A percentile compares a stretch with the other conserved stretches of the same genome.
These are phyloP conservation scores for Tuber indicum DNA, from an alignment of 495 filamentous ascomycete species.

Conservation along the genomic window DNA sequence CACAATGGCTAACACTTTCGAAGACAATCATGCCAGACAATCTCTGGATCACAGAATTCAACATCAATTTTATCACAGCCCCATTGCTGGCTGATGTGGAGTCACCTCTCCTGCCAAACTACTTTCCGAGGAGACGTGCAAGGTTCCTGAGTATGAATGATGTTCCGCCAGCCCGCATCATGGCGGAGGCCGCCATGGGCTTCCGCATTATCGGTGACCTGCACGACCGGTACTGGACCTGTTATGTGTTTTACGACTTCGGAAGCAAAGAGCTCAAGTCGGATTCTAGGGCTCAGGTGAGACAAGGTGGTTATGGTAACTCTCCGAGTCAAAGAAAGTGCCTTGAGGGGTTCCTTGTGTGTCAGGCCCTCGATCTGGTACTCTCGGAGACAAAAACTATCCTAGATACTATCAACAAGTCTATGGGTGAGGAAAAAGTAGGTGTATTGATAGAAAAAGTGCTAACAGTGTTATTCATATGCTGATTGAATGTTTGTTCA, in stretches of 20 bases:
- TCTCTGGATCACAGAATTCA: conserved; percentile 7
- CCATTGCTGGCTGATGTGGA: neutral
- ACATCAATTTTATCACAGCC: neutral
- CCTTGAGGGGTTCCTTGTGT: no score
- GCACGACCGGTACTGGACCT: neutral
- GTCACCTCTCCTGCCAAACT: neutral
- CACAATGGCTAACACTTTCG: neutral
- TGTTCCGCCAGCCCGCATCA: neutral
- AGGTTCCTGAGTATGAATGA: neutral
- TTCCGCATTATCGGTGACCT: conserved; percentile 7
- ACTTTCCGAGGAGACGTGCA: neutral
- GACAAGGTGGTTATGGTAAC: neutral
- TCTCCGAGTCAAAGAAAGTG: no score
- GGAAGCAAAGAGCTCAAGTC: neutral
- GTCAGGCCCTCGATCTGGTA: no score
- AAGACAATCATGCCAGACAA: conserved; percentile 6
- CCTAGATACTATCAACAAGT: no score
- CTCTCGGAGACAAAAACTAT: no score
- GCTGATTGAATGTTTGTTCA: no score
- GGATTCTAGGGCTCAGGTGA: neutral
- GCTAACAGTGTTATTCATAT: no score
- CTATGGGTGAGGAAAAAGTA: no score
- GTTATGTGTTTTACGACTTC: conserved; percentile 1
- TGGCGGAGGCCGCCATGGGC: neutral
- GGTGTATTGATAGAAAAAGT: no score